Base-by-base conservation (phyloP, 1,284 basidiomycete genomes). In the Sanguinoderma infundibulare region DNA sequence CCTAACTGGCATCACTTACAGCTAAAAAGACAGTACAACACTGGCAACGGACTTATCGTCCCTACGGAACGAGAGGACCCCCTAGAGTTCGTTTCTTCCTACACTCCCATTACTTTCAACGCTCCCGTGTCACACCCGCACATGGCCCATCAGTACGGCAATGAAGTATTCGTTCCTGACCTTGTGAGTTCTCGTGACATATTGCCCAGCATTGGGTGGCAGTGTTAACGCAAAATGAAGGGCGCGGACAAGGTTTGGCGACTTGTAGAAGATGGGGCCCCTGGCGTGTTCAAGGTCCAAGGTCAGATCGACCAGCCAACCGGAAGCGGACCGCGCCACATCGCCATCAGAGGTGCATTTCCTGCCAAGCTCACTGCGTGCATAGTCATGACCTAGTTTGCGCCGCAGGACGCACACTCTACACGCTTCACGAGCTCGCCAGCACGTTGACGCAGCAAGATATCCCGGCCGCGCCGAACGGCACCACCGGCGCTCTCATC, bases 201-300 rank as follows among this genome's bases (percentile, higher is more conserved):
- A n/a, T n/a, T n/a, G n/a, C n/a, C n/a, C n/a, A n/a, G n/a, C n/a
- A n/a, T n/a, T n/a, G n/a, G 53, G n/a, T 26, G 28, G 26, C n/a
- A 40, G 40, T n/a, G 38, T 50, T 62, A 5, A 61, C 5, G 9
- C 50, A 12, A n/a, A 20, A 24, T 59, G 36, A 61, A 90, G 87
- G 89, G 88, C 9, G 80, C 74, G 3, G 87, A 90, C 72, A 87
- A 77, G 60, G 82, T 90, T 62, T 91, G 88, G 87, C 77, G 88
- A 40, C 76, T 89, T 1, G 78, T 76, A 42, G 70, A 79, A 59
- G 65, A 77, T 46, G 75, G 72, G 7, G 66, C 69, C 5, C 70
- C 78, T 1, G 82, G 80, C 0, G 67, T 75, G 17, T 90, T 78
- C 72, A 72, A 70, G 12, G 83, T 90, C 47, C 82, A 85, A 55